Evolutionary conservation across 331 rosid genomes (phyloP).

Genomic region (Arachis monticola): DNA sequence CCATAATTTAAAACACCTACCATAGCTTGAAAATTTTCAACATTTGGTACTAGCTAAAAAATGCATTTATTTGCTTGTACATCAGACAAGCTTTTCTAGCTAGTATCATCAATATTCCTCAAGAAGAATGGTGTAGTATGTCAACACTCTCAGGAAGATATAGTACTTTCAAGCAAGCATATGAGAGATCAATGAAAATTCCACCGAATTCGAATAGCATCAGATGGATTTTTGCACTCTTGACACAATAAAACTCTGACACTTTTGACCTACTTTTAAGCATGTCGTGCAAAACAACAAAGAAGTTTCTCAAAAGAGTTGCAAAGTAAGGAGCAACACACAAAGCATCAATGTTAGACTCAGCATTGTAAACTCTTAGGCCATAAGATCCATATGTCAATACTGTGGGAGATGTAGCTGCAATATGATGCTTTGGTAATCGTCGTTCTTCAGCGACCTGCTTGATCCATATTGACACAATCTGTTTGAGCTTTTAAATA

Average conservation of each 20-base stretch:
- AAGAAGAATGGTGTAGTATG: constrained; percentile 48
- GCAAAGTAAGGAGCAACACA: too few relatives aligned
- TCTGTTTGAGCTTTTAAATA: too few relatives aligned
- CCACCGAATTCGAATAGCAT: constrained; percentile 55
- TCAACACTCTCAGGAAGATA: constrained; percentile 58
- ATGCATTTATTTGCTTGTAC: constrained; percentile 53
- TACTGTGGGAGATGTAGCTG: too few relatives aligned
- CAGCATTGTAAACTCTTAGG: too few relatives aligned
- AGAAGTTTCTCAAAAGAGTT: constrained; percentile 44
- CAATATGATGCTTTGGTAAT: too few relatives aligned
- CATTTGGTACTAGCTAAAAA: constrained; percentile 51
- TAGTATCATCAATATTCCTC: constrained; percentile 50
- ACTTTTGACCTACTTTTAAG: constrained; percentile 49
- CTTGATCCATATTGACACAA: too few relatives aligned
- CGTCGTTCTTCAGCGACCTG: too few relatives aligned
- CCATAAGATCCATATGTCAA: too few relatives aligned
- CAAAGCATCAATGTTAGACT: too few relatives aligned
- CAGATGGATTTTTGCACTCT: constrained; percentile 56
- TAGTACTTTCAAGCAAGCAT: constrained; percentile 42
- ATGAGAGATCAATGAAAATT: constrained; percentile 55
- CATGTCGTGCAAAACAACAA: constrained; percentile 46
- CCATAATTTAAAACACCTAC: constrained; percentile 57
- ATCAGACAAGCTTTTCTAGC: constrained; percentile 62
- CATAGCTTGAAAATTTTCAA: constrained; percentile 51
- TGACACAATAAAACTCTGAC: constrained; percentile 48